Percentiles rank a stretch among this genome's conserved stretches.
Evolutionary conservation across 2,329 filamentous ascomycete genomes (phyloP).

Genomic region (Stachybotrys chlorohalonatus): DNA sequence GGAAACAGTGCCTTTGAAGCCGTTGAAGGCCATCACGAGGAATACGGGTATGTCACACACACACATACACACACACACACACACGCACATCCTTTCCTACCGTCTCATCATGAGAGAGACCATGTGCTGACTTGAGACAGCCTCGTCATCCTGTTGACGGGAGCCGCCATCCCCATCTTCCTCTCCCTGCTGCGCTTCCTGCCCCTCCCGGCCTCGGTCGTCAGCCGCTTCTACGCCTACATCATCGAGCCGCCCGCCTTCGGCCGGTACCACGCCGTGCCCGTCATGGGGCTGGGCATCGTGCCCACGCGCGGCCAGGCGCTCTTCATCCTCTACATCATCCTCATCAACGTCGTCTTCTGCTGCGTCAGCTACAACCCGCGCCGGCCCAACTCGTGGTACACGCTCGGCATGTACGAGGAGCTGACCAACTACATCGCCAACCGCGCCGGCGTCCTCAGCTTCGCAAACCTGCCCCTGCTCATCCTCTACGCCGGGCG

Average conservation of each 20-base stretch:
- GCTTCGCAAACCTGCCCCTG: conserved; percentile 30
- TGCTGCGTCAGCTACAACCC: conserved; percentile 17
- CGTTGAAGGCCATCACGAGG: conserved; percentile 3
- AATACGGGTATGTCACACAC: conserved; percentile 2
- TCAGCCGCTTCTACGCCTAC: conserved; percentile 14
- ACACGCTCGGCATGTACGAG: conserved; percentile 4
- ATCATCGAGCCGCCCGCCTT: conserved; percentile 17
- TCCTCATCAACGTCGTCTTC: conserved; percentile 27
- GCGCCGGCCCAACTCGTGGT: conserved; percentile 18
- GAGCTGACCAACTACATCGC: conserved; percentile 24
- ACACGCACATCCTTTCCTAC: neutral
- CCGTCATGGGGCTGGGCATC: conserved; percentile 13
- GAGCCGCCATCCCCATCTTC: conserved; percentile 4
- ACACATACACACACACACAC: too few relatives aligned
- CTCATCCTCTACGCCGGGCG: conserved; percentile 33
- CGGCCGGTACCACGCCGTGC: conserved; percentile 13
- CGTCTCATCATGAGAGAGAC: too few relatives aligned
- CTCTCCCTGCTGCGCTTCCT: conserved; percentile 10
- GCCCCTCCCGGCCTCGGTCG: conserved; percentile 4
- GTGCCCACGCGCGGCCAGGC: conserved; percentile 32
- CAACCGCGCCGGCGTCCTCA: conserved; percentile 30
- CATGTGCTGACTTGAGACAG: neutral
- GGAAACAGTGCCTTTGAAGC: conserved; percentile 3
- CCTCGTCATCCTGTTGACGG: conserved; percentile 1
- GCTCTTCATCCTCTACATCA: conserved; percentile 31